Evolutionary conservation across 2,329 filamentous ascomycete genomes (phyloP), one percentile per base, ranked within the genome.

Genomic region (Metarhizium brunneum): DNA sequence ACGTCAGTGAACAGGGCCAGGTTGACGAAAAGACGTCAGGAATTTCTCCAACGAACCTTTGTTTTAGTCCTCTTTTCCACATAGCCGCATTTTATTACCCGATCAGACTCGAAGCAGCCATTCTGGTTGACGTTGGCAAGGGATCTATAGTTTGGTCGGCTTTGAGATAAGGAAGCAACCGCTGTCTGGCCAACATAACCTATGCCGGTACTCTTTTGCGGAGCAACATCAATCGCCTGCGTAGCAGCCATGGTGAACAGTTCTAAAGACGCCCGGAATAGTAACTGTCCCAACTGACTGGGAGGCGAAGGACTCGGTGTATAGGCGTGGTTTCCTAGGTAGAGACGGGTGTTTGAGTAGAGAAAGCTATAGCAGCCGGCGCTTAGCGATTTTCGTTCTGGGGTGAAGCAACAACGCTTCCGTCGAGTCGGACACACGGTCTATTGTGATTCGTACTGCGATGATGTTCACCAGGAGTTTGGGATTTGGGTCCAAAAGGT

Each of bases 31-130:
- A 5, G 32, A 6, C 18, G 48, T 29, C 29, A 30, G 18, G 30
- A 4, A 3, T 30, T 48, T 18, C 7, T 16, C 35, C 5, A 13
- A 53, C 55, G 55, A 71, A 91, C 90, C 85, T 95, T 96, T 58
- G 92, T 97, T 76, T 92, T 96, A 18, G 91, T 95, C 62, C 92
- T 84, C 73, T 95, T 95, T 66, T 88, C 82, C 43, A 96, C 85
- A 62, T 87, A 87, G 57, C 92, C 92, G 56, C 87, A 85, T 74
- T 95, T 97, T 69, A 97, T 81, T 55, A 97, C 89, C 52, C 91
- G 86, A 71, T 99, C 94, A 66, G 95, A 95, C 66, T 94, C 92
- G 69, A 96, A 99, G 71, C 90, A 94, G 59, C 94, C 94, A 71
- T 95, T 92, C 71, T 95, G 87, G 68, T 92, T 95, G 60, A 97